Evolutionary conservation across 2,329 filamentous ascomycete genomes (phyloP), one percentile per base, ranked within the genome.

Genomic region (Fusarium euwallaceae): DNA sequence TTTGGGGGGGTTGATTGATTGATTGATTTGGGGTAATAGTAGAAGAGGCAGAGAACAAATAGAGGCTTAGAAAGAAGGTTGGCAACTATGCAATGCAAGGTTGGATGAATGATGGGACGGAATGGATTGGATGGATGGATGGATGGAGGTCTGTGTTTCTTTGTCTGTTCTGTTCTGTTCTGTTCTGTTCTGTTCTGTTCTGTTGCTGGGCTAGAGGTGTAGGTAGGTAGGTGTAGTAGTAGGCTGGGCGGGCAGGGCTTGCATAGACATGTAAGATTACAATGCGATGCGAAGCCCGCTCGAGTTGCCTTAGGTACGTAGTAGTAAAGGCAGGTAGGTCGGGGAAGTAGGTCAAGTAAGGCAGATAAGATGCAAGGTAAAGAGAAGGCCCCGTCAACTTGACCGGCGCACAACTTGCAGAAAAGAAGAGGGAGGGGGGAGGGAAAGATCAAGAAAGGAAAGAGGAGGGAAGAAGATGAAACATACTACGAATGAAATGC

Each of bases 71-170:
- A 45, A 71, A 72, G 37, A 27, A 39, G 60, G 66, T 69, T 61
- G 29, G 53, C 27, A 75, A 72, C 56, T 70, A 64, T 75, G 72
- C 72, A 74, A 75, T 29, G 45, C 45, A 51, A 51, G 45, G 45
- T 51, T 51, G 45, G 22, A 51, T 27, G 72, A 62, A 62, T 69
- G 60, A 73, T 64, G 61, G 24, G 24, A 51, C 24, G 53, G 53
- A 36, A 56, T 36, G 53, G 53, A 56, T 56, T 24, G 24, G 24
- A 24, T 24, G 24, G 24, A 24, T 24, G 24, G 24, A 24, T 56
- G 53, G 53, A 34, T 56, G 51, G 32, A 51, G 16, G 24, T 27
- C 45, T 51, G 45, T 51, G 29, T 24, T 24, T 32, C 29, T 32
- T 32, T 32, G 27, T 29, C 27, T 29, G 29, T 32, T 32, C 29